These are phyloP conservation scores for Hymenoscyphus infarciens DNA, from an alignment of 2,329 filamentous ascomycete species.

Conservation along the genomic window DNA sequence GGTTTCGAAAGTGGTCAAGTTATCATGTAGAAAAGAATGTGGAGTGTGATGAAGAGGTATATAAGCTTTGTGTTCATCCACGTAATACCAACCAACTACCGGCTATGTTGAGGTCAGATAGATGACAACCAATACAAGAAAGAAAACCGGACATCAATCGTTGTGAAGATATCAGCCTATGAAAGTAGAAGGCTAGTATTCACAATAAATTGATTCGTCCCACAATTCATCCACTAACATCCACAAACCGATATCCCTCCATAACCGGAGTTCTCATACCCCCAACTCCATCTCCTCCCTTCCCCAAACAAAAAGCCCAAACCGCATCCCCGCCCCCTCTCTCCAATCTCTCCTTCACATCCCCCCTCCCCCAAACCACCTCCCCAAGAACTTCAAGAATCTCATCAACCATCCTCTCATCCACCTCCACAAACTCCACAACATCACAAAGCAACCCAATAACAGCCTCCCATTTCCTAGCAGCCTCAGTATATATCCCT, in stretches of 20 bases:
- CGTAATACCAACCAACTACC: too few species aligned
- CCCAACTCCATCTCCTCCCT: conserved; percentile 28
- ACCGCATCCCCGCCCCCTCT: conserved; percentile 69
- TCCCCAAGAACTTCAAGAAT: conserved; percentile 60
- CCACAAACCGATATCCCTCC: conserved; percentile 40
- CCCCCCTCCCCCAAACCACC: conserved; percentile 42
- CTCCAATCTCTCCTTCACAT: conserved; percentile 57
- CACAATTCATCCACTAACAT: background rate
- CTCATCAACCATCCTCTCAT: conserved; percentile 68
- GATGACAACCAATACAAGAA: background rate
- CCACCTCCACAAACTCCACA: conserved; percentile 59
- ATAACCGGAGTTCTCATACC: conserved; percentile 40
- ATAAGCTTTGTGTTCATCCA: too few species aligned
- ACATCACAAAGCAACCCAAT: conserved; percentile 57
- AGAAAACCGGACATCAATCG: too few species aligned
- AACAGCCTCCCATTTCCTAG: conserved; percentile 62
- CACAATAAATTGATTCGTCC: too few species aligned
- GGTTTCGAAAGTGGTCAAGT: too few species aligned
- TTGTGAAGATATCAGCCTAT: too few species aligned
- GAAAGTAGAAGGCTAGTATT: too few species aligned
- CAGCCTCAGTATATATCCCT: conserved; percentile 57
- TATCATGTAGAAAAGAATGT: too few species aligned
- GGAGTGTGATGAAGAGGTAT: too few species aligned
- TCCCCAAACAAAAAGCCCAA: conserved; percentile 57
- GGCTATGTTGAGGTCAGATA: too few species aligned